Conservation (phyloP, 2,329 filamentous ascomycete genomes). For the Aaosphaeria arxii region DNA sequence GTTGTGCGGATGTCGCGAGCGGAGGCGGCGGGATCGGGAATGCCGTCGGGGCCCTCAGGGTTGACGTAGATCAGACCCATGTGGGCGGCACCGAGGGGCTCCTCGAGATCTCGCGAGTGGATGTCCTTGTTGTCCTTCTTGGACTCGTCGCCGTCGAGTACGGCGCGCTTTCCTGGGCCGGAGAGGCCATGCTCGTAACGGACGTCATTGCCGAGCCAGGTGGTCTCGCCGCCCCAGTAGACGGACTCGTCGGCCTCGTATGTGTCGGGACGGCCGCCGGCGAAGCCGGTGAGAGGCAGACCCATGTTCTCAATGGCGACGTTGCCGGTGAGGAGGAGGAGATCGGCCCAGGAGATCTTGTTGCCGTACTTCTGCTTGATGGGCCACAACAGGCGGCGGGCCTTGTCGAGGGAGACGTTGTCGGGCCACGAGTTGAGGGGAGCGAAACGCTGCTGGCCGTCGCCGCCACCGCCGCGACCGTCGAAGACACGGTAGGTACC, state of each 20-base stretch:
- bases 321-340: constrained; percentile 70
- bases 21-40: constrained; percentile 66
- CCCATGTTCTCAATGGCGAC: constrained; percentile 77
- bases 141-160: constrained; percentile 29
- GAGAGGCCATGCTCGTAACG: constrained; percentile 59
- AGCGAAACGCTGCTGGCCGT: constrained; percentile 75
- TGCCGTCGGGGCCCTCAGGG: constrained; percentile 72
- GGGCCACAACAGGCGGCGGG: constrained; percentile 73
- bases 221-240: constrained; percentile 74
- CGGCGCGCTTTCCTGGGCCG: constrained; percentile 44
- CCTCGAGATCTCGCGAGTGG: constrained; percentile 63
- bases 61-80: constrained; percentile 83
- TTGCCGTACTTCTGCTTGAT: constrained; percentile 83
- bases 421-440: constrained; percentile 82
- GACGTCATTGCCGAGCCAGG: constrained; percentile 72
- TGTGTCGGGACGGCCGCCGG: constrained; percentile 67
- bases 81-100: constrained; percentile 65
- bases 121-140: constrained; percentile 29
- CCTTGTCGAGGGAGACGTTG: constrained; percentile 76
- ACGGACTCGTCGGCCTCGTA: constrained; percentile 74
- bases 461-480: constrained; percentile 70
- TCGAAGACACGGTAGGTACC: constrained; percentile 75
- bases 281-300: constrained; percentile 70
- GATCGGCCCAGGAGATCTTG: constrained; percentile 78
- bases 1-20: constrained; percentile 71